Base-by-base conservation (phyloP, 169 alveolate species). In the Plasmodium coatneyi region DNA sequence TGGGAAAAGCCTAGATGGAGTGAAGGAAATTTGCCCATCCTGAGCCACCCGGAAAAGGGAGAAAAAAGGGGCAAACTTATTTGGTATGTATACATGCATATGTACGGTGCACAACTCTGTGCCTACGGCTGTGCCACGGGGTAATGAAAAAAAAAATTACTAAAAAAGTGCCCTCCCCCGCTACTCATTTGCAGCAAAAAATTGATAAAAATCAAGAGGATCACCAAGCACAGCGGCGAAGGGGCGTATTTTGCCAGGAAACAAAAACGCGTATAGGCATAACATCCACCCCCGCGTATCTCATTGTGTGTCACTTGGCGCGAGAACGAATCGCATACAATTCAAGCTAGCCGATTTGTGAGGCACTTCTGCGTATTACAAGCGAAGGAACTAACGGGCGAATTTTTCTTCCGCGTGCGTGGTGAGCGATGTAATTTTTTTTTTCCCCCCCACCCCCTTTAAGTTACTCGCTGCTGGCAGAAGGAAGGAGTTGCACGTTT, bases 111-210 rank as follows among this genome's bases (percentile, higher is more conserved):
- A 66, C 36, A 66, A 16, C 41, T 66, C 30, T 66, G 32, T 16
- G 32, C 14, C 7, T 1, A 19, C 32, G 6, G 30, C 30, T 60
- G 76, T 60, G 46, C 46, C 9, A 1, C 16, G 19, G 39, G 10
- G 76, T 66, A 22, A 66, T 66, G 0, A 66, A 66, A 66, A 66
- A 66, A 79, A 79, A 79, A 78, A 78, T n/a, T 41, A 43, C 46
- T 14, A 79, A 36, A 43, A 16, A 79, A 30, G 76, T 19, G n/a
- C 36, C 34, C 10, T 66, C 22, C 19, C 76, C 16, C 74, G 25
- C 36, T 22, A n/a, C 34, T 56, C 19, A 43, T 56, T 52, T 79
- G 25, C 71, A 7, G 60, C 60, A 19, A 49, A 49, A 14, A 49
- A 49, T 43, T 5, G 54, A 41, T 7, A 41, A 7, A 41, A 41